phyloP scores from a whole-genome alignment of 1,284 basidiomycete species.

The Naganishia liquefaciens region DNA sequence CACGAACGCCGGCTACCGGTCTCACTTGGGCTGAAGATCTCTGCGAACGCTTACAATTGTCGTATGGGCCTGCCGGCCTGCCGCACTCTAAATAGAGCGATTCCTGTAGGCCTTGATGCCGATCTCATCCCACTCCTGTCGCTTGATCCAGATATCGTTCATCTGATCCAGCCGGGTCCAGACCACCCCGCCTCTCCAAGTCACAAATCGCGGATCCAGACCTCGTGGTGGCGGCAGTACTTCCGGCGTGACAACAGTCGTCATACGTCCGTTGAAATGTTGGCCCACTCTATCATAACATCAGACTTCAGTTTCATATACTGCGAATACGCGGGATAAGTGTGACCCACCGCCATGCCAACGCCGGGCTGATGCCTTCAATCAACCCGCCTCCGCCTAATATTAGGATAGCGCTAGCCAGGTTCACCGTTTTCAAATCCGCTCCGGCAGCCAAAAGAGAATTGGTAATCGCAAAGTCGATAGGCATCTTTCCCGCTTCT shows the following conservation, averaged over 20 bases:
- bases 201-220: conserved; percentile 82
- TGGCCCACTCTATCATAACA: conserved; percentile 1
- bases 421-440: conserved; percentile 86
- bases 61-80: no score
- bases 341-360: conserved; percentile 48
- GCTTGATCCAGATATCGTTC: conserved; percentile 83
- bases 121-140: conserved; percentile 74
- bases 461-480: conserved; percentile 93
- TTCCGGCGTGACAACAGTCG: conserved; percentile 56
- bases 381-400: conserved; percentile 73
- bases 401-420: conserved; percentile 82
- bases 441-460: conserved; percentile 79
- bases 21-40: no score
- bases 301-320: neutral
- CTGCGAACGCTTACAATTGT: no score
- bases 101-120: conserved; percentile 58
- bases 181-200: conserved; percentile 95
- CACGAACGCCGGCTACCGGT: no score
- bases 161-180: conserved; percentile 88
- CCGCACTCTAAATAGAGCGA: conserved; percentile 30
- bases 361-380: conserved; percentile 47
- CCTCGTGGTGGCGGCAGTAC: conserved; percentile 91
- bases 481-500: conserved; percentile 85
- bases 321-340: neutral
- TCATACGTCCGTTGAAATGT: conserved; percentile 14